phyloP scores from a whole-genome alignment of 164 flowering plant genomes.

The Magnolia officinalis region DNA sequence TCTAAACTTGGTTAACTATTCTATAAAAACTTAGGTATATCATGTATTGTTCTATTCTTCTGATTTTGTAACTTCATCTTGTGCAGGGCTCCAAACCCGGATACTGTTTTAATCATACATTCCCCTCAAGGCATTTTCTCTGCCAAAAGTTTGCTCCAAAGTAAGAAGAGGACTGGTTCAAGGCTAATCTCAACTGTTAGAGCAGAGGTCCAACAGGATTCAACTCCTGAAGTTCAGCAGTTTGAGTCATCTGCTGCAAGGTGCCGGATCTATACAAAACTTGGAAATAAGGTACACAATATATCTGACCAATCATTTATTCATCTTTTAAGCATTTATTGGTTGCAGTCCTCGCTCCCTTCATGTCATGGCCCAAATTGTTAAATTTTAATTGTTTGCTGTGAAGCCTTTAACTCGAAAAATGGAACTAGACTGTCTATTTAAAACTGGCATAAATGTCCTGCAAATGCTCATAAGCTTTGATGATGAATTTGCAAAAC shows the following conservation, averaged over 20 bases:
- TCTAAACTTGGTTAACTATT: background rate
- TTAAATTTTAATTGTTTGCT: too few relatives aligned
- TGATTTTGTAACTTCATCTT: background rate
- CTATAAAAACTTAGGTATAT: background rate
- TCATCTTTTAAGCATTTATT: too few relatives aligned
- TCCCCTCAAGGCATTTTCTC: slow-evolving; percentile 74
- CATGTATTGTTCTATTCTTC: background rate
- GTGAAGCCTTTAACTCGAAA: too few relatives aligned
- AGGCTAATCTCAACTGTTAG: slow-evolving; percentile 63
- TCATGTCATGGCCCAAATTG: too few relatives aligned
- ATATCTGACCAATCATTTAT: too few relatives aligned
- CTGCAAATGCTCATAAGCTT: too few relatives aligned
- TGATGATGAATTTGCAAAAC: too few relatives aligned
- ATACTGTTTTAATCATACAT: slow-evolving; percentile 72
- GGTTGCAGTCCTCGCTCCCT: too few relatives aligned
- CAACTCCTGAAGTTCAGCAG: slow-evolving; percentile 34
- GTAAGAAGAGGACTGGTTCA: slow-evolving; percentile 55
- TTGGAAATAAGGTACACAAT: slow-evolving; percentile 45
- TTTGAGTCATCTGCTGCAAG: slow-evolving; percentile 66
- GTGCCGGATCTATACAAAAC: slow-evolving; percentile 57
- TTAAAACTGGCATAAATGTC: too few relatives aligned
- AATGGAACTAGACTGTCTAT: too few relatives aligned
- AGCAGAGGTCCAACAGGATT: slow-evolving; percentile 29
- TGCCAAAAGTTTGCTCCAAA: slow-evolving; percentile 59
- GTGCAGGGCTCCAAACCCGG: slow-evolving; percentile 88